These are phyloP conservation scores for Sclerotinia sclerotiorum DNA, from an alignment of 2,329 filamentous ascomycete species.

Conservation along the genomic window DNA sequence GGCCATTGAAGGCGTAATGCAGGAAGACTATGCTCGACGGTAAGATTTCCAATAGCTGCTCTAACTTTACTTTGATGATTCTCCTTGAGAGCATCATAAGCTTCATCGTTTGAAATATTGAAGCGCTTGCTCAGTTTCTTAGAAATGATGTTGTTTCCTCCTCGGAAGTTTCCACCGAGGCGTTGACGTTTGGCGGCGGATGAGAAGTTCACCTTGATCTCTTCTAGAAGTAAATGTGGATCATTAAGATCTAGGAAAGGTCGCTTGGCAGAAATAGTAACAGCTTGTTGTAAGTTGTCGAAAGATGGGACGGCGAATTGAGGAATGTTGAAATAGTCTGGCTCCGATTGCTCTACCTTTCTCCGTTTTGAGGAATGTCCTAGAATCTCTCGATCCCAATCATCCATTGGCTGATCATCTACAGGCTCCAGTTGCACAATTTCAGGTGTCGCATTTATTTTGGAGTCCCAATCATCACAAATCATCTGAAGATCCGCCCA, in stretches of 20 bases:
- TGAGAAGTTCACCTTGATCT: conserved; percentile 61
- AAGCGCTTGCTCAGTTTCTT: conserved; percentile 78
- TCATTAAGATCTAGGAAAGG: conserved; percentile 87
- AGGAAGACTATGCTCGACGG: conserved; percentile 92
- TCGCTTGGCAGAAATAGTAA: conserved; percentile 70
- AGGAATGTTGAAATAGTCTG: conserved; percentile 58
- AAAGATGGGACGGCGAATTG: conserved; percentile 68
- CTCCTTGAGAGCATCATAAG: conserved; percentile 93
- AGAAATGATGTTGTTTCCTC: conserved; percentile 66
- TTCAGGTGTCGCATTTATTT: conserved; percentile 47
- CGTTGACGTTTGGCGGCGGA: conserved; percentile 57
- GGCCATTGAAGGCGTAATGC: conserved; percentile 90
- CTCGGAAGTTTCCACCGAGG: conserved; percentile 54
- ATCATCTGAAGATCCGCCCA: conserved; percentile 81
- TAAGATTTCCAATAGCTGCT: conserved; percentile 84
- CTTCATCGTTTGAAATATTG: conserved; percentile 94
- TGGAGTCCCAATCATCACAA: conserved; percentile 80
- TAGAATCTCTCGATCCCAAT: conserved; percentile 62
- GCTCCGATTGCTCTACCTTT: conserved; percentile 52
- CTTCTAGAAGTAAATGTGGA: conserved; percentile 79
- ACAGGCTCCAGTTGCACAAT: conserved; percentile 34
- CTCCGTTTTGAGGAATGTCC: conserved; percentile 62
- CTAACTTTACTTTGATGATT: conserved; percentile 96
- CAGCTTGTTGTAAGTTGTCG: conserved; percentile 75
- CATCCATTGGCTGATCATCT: conserved; percentile 53